phyloP scores from a whole-genome alignment of 495 filamentous ascomycete species.

The Stereocaulon alpinum region DNA sequence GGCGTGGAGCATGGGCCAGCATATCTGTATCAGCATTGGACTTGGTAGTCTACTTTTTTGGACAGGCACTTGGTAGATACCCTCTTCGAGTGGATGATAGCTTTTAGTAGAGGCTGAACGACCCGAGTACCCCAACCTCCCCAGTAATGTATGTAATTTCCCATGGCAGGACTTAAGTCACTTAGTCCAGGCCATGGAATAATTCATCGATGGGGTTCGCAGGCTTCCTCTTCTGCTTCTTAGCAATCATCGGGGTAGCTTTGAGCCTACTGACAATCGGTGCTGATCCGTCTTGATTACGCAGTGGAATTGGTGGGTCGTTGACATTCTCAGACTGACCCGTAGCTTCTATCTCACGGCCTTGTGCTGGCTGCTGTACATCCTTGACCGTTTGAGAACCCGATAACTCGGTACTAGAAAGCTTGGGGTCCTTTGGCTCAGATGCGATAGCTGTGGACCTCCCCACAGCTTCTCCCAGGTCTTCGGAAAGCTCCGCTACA shows the following conservation, averaged over 20 bases:
- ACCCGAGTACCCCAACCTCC: too few relatives aligned
- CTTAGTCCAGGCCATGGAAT: constrained; percentile 11
- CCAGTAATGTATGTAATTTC: neutral
- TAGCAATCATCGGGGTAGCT: neutral
- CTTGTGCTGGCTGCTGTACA: neutral
- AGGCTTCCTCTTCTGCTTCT: constrained; percentile 10
- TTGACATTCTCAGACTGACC: neutral
- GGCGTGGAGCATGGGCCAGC: constrained; percentile 75
- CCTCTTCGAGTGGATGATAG: neutral
- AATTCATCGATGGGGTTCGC: constrained; percentile 13
- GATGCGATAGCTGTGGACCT: neutral
- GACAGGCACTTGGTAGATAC: constrained; percentile 28
- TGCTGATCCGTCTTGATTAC: neutral
- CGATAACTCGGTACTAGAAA: neutral
- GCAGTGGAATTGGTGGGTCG: neutral
- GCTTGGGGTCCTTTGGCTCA: neutral
- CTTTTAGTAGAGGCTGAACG: neutral
- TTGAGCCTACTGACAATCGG: neutral
- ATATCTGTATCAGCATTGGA: constrained; percentile 58
- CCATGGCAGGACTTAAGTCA: neutral
- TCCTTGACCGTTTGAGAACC: neutral
- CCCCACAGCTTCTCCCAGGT: constrained; percentile 24
- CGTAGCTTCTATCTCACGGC: neutral
- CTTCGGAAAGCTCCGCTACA: constrained; percentile 13
- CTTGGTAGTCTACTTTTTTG: constrained; percentile 47